A percentile compares a stretch with the other conserved stretches of the same genome.
phyloP scores from a whole-genome alignment of 2,329 filamentous ascomycete genomes.

The Paraphaeosphaeria minitans region DNA sequence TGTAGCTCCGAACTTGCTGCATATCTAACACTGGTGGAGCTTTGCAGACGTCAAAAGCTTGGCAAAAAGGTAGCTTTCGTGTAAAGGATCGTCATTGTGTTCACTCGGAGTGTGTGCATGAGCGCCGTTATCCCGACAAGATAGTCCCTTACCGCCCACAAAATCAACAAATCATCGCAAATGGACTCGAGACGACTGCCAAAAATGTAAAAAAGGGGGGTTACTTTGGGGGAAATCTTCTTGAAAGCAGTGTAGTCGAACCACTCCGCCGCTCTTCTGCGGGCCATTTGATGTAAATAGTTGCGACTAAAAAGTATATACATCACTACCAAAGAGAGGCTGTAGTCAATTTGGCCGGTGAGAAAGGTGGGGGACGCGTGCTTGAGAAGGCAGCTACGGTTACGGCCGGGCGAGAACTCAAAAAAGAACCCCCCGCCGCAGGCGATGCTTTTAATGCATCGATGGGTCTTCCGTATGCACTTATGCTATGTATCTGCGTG shows the following conservation, averaged over 20 bases:
- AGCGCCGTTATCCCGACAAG: no score
- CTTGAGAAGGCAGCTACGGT: not conserved
- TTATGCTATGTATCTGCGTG: not conserved
- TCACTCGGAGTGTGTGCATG: no score
- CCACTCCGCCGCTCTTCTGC: not conserved
- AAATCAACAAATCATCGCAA: not conserved
- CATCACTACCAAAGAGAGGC: not conserved
- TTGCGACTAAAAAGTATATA: not conserved
- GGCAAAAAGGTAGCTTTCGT: no score
- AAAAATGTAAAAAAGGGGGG: not conserved
- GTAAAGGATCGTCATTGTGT: no score
- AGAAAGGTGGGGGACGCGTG: no score
- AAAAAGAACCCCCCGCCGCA: no score
- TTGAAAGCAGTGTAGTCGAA: not conserved
- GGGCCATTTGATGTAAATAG: not conserved
- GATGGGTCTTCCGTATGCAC: no score
- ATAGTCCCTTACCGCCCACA: not conserved
- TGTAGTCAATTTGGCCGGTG: no score
- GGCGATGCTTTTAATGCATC: not conserved
- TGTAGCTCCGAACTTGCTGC: no score
- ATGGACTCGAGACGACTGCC: not conserved
- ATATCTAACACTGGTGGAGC: no score
- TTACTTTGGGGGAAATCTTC: not conserved
- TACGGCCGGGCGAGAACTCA: not conserved
- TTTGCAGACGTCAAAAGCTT: no score